Evolutionary conservation across 208 protist genomes (phyloP), one percentile per base, ranked within the genome.

Genomic region (Porcisia deanei): DNA sequence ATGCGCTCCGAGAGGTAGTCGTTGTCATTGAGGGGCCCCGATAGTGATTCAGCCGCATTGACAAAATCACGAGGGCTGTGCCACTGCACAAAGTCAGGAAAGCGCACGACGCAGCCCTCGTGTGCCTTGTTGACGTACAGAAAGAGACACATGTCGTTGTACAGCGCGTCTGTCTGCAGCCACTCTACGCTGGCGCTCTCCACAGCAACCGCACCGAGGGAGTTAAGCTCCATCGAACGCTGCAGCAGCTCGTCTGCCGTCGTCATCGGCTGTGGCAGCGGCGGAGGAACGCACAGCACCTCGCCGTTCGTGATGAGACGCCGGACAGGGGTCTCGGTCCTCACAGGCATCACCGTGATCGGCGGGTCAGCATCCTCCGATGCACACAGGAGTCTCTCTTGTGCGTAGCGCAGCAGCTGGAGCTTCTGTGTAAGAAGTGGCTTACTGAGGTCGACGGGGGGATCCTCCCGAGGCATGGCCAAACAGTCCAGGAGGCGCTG

Each of bases 141-240:
- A 64, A 97, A 97, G 25, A 91, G 81, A 75, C 90, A 95, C 93
- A 97, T 97, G 78, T 97, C 93, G 79, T 94, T 95, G 83, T 92
- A 91, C 7, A 96, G 83, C 30, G 77, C 77, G 69, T 93, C 81
- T 59, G 73, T 77, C 66, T 91, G 82, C 49, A 93, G 84, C 89
- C 86, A 90, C 55, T 55, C 52, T 14, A 53, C 55, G 41, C 49
- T 55, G n/a, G 82, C 81, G 45, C 60, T 34, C 52, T 88, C 80
- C 54, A 77, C 79, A 18, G 75, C 82, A n/a, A 76, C 70, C 39
- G 79, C 80, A 4, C 80, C 79, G 34, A 89, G 72, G 25, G 84
- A 78, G 69, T 86, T 85, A 20, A 93, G 76, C 71, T 84, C 81
- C 49, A 79, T 76, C 41, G 88, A 81, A 3, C 83, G 85, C 75